These are phyloP conservation scores for Colletotrichum sp. DNA, from an alignment of 2,329 filamentous ascomycete genomes.

Conservation along the genomic window DNA sequence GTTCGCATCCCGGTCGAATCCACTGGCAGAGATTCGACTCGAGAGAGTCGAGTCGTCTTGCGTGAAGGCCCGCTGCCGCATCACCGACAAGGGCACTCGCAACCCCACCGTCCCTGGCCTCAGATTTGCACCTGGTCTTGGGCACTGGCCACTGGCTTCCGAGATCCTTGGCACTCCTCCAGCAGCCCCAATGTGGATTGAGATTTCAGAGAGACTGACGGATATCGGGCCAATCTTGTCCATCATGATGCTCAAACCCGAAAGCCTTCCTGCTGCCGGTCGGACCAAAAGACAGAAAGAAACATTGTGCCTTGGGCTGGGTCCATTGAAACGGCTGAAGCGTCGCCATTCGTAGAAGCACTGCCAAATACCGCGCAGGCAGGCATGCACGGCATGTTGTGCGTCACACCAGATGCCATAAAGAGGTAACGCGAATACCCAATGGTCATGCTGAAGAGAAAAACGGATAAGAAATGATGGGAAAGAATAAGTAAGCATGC, in stretches of 20 bases:
- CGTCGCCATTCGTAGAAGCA: not conserved
- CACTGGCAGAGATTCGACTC: not conserved
- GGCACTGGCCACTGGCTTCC: slow-evolving; percentile 11
- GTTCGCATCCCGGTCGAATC: not conserved
- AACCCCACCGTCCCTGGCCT: not conserved
- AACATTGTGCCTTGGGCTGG: not conserved
- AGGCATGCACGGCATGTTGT: not conserved
- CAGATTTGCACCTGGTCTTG: slow-evolving; percentile 4
- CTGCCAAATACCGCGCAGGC: not conserved
- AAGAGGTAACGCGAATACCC: not conserved
- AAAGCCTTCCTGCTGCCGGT: not conserved
- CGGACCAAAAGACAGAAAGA: not conserved
- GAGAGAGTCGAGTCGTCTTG: not conserved
- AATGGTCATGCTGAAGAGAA: not conserved
- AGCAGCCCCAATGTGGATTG: not conserved
- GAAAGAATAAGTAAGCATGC: not conserved
- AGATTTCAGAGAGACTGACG: not conserved
- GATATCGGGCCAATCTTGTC: not conserved
- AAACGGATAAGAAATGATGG: not conserved
- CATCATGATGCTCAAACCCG: not conserved
- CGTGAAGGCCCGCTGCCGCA: not conserved
- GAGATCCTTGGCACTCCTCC: slow-evolving; percentile 1
- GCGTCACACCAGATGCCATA: not conserved
- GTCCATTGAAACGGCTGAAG: not conserved
- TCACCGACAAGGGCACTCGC: not conserved